A percentile compares a stretch with the other conserved stretches of the same genome.
phyloP scores from a whole-genome alignment of 495 filamentous ascomycete genomes.

The Annulohypoxylon nitens region DNA sequence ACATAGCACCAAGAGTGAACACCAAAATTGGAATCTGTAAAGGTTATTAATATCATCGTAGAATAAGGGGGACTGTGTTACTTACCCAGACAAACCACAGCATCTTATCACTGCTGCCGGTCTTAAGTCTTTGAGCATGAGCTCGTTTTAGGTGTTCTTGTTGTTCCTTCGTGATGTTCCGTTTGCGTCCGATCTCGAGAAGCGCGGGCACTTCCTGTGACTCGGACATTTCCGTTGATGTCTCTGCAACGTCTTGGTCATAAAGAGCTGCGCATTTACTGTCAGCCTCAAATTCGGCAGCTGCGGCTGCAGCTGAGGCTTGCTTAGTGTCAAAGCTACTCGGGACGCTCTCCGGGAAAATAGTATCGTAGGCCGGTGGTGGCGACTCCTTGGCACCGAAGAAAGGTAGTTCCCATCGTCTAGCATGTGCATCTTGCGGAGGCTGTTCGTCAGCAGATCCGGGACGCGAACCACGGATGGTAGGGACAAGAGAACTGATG shows the following conservation, averaged over 20 bases:
- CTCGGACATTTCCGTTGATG: slow-evolving; percentile 14
- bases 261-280: slow-evolving; percentile 72
- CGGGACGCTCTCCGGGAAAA: slow-evolving; percentile 68
- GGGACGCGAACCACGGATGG: slow-evolving; percentile 60
- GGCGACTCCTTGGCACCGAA: slow-evolving; percentile 57
- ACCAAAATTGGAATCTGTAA: slow-evolving; percentile 61
- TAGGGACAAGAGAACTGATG: slow-evolving; percentile 79
- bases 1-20: slow-evolving; percentile 74
- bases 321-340: slow-evolving; percentile 70
- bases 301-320: slow-evolving; percentile 69
- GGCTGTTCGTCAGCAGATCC: slow-evolving; percentile 54
- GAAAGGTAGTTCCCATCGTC: slow-evolving; percentile 77
- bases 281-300: slow-evolving; percentile 75
- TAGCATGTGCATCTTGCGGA: slow-evolving; percentile 65
- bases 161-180: slow-evolving; percentile 74
- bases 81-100: slow-evolving; percentile 88
- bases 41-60: slow-evolving; percentile 28
- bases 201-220: slow-evolving; percentile 56
- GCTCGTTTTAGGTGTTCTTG: slow-evolving; percentile 78
- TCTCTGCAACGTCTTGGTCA: slow-evolving; percentile 56
- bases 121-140: slow-evolving; percentile 81
- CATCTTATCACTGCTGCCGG: slow-evolving; percentile 78
- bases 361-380: slow-evolving; percentile 85
- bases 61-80: not conserved
- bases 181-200: slow-evolving; percentile 65